phyloP scores from a whole-genome alignment of 768 basidiomycete species.

The Termitomyces sp. region DNA sequence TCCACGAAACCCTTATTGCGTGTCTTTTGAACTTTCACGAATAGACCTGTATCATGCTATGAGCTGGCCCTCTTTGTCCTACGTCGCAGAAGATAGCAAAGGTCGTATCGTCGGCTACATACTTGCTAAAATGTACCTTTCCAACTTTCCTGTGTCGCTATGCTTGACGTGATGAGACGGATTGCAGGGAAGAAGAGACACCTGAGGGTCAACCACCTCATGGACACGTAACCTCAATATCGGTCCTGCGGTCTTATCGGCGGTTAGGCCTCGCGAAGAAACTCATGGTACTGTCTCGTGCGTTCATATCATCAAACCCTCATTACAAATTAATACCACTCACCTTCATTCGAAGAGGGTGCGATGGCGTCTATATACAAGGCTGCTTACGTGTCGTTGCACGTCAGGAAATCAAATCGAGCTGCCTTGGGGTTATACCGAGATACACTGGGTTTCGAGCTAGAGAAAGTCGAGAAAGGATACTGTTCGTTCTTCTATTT shows the following conservation, averaged over 20 bases:
- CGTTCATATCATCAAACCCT: conserved; percentile 24
- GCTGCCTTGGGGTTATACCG: conserved; percentile 87
- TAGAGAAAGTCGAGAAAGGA: conserved; percentile 83
- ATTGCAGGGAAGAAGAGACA: conserved; percentile 61
- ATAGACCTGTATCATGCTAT: conserved; percentile 85
- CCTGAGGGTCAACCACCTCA: conserved; percentile 66
- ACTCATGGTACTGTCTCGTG: conserved; percentile 92
- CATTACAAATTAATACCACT: background rate
- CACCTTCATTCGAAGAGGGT: conserved; percentile 51
- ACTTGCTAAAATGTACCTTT: conserved; percentile 82
- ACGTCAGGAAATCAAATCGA: conserved; percentile 93
- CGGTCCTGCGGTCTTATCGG: conserved; percentile 87
- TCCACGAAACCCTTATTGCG: background rate
- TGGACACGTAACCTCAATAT: conserved; percentile 97
- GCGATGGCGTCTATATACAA: conserved; percentile 88
- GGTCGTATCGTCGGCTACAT: conserved; percentile 95
- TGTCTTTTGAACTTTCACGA: conserved; percentile 15
- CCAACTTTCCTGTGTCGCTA: conserved; percentile 1
- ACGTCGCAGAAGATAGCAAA: conserved; percentile 88
- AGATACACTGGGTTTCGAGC: conserved; percentile 88
- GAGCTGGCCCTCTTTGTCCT: conserved; percentile 95
- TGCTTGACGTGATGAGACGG: conserved; percentile 11
- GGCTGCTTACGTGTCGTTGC: conserved; percentile 85
- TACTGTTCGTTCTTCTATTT: conserved; percentile 63
- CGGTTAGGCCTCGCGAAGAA: conserved; percentile 92